Evolutionary conservation across 2,329 filamentous ascomycete species (phyloP).

Genomic region (Fonsecaea nubica): DNA sequence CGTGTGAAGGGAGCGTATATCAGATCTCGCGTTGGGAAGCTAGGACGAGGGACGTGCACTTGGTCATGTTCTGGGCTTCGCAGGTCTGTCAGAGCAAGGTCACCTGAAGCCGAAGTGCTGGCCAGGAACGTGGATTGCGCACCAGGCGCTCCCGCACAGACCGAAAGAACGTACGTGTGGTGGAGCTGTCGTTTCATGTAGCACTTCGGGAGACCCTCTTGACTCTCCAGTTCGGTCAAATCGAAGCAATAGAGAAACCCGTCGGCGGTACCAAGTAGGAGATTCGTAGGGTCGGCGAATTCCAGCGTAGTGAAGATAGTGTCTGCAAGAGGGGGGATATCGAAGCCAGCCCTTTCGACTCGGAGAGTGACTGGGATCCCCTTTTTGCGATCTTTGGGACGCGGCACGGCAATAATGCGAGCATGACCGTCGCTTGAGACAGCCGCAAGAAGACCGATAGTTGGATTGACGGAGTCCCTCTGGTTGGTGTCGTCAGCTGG

Average conservation of each 20-base stretch:
- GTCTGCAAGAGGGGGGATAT: conserved; percentile 49
- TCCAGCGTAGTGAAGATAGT: conserved; percentile 63
- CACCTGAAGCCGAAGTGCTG: conserved; percentile 62
- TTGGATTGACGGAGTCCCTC: conserved; percentile 43
- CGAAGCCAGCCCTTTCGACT: conserved; percentile 19
- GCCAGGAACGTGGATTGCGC: conserved; percentile 59
- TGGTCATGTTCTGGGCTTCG: conserved; percentile 45
- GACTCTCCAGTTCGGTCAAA: conserved; percentile 33
- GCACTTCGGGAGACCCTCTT: conserved; percentile 27
- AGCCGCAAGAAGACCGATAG: conserved; percentile 61
- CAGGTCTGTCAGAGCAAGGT: conserved; percentile 62
- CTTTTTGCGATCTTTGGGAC: conserved; percentile 13
- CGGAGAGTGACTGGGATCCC: neutral
- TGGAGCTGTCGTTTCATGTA: conserved; percentile 41
- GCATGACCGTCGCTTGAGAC: conserved; percentile 65
- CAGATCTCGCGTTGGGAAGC: conserved; percentile 57
- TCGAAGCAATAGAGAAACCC: conserved; percentile 64
- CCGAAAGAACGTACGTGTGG: conserved; percentile 55
- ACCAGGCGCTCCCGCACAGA: conserved; percentile 60
- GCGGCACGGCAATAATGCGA: conserved; percentile 60
- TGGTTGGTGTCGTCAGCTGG: conserved; percentile 30
- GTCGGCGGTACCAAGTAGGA: conserved; percentile 63
- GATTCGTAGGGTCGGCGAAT: conserved; percentile 63
- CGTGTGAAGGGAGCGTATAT: conserved; percentile 64
- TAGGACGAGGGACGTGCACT: conserved; percentile 38